phyloP scores from a whole-genome alignment of 805 yeast species.

The Tetrapisispora pingtungensis region DNA sequence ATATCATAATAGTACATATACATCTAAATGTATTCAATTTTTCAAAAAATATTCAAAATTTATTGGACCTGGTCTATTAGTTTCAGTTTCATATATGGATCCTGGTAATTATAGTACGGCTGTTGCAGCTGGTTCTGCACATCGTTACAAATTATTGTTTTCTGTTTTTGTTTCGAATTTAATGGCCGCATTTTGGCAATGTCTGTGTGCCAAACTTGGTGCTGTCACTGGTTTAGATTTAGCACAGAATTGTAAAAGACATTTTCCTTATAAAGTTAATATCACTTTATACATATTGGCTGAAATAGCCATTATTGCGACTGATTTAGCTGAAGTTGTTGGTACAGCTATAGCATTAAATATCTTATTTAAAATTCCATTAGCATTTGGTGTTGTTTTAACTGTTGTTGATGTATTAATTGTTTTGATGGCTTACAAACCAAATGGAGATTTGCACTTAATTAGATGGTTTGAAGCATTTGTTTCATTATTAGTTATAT shows the following conservation, averaged over 20 bases:
- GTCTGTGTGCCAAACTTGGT: slow-evolving; percentile 78
- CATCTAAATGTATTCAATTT: slow-evolving; percentile 7
- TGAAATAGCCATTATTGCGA: slow-evolving; percentile 85
- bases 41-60: slow-evolving; percentile 46
- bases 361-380: slow-evolving; percentile 69
- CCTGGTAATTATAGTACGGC: slow-evolving; percentile 97
- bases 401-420: slow-evolving; percentile 81
- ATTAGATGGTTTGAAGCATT: slow-evolving; percentile 73
- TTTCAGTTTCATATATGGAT: slow-evolving; percentile 91
- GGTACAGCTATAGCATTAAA: slow-evolving; percentile 95
- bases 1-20: neutral
- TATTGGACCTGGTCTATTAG: slow-evolving; percentile 95
- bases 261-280: slow-evolving; percentile 55
- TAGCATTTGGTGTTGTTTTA: slow-evolving; percentile 71
- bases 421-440: slow-evolving; percentile 79
- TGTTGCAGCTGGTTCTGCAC: slow-evolving; percentile 87
- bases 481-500: slow-evolving; percentile 66
- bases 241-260: slow-evolving; percentile 76
- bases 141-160: slow-evolving; percentile 67
- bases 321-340: slow-evolving; percentile 93
- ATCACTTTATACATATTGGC: slow-evolving; percentile 62
- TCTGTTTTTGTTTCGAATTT: slow-evolving; percentile 71
- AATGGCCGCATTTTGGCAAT: slow-evolving; percentile 80
- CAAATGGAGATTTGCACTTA: slow-evolving; percentile 68
- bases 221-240: slow-evolving; percentile 89